Base-by-base conservation (phyloP, 208 protist genomes). In the Trypanosoma platydactyli region DNA sequence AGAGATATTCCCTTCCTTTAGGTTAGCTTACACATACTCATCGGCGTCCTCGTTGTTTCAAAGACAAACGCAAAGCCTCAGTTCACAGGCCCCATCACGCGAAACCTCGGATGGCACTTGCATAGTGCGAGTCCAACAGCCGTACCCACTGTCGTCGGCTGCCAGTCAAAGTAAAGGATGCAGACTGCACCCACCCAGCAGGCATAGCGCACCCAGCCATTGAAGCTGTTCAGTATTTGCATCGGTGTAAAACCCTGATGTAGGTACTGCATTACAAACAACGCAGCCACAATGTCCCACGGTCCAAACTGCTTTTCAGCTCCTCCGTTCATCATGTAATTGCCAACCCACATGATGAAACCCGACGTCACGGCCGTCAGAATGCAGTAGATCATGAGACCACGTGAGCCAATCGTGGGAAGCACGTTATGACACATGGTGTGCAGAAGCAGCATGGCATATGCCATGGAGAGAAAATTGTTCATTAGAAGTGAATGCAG, bases 161-260 rank as follows among this genome's bases (percentile, higher is more conserved):
- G 91, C 88, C 88, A 94, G 68, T 96, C 91, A 74, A 88, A 96
- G 75, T 93, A 96, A 49, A 86, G 29, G 60, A 96, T 94, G 76
- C 82, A 93, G 3, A 92, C 50, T 60, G 83, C 79, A 5, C 91
- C 91, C 13, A 96, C 86, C 81, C 83, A 94, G 57, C 81, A 83
- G 40, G 91, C 91, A 73, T 94, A 96, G 71, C 82, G 79, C 64
- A 96, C 70, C 87, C 88, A 96, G 55, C 88, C 82, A 78, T 80
- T 90, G 68, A 94, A 96, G 71, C 82, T 89, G 70, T 84, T 89
- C 24, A 96, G 71, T 51, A 92, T 80, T 25, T 71, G 52, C 5
- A 92, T 45, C 12, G 91, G 91, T 5, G 73, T 84, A 54, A 92
- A 76, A 33, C 81, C 81, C 46, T 86, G 82, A 60, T 89, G 77